Evolutionary conservation across 352 stramenopile genomes (phyloP), one percentile per base, ranked within the genome.

Genomic region (Globisporangium okanoganense): DNA sequence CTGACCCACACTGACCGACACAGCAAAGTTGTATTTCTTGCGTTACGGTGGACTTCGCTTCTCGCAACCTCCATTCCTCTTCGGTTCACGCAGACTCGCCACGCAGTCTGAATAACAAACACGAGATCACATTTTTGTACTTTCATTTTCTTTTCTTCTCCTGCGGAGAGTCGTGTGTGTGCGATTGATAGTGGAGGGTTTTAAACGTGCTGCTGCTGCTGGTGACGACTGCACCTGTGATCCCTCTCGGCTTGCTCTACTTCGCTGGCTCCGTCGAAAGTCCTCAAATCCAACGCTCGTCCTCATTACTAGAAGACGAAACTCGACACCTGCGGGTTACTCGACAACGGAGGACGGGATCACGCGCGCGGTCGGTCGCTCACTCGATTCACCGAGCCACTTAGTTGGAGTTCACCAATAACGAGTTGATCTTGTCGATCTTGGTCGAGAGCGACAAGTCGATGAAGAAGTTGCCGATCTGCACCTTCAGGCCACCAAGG

Each of bases 401-500:
- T 61, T 85, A 75, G 70, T 72, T 86, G 58, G 78, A 76, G 72
- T 82, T 89, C 33, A 79, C 76, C 65, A 92, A 72, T 74, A 92
- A 80, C 70, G 72, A 87, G 75, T 95, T 87, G 73, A 96, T 94
- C 82, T 97, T 96, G 69, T 98, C 94, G 77, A 99, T 98, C 79
- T 96, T 95, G 64, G 86, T 97, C 51, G 87, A 86, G 52, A 98
- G 84, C 69, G 92, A 98, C 69, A 99, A 73, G 80, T 99, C 96
- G 69, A 99, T 97, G 78, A 99, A 99, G 83, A 97, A 96, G 81
- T 98, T 97, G 67, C 94, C 96, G 76, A 98, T 98, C 81, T 98
- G 94, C 65, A 99, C 93, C 82, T 98, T 97, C 61, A 99, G 86
- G 65, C 96, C 96, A 36, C 96, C 96, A 63, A 99, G 72, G 71